phyloP scores from a whole-genome alignment of 352 stramenopile species.

The Phytophthora hybrid region DNA sequence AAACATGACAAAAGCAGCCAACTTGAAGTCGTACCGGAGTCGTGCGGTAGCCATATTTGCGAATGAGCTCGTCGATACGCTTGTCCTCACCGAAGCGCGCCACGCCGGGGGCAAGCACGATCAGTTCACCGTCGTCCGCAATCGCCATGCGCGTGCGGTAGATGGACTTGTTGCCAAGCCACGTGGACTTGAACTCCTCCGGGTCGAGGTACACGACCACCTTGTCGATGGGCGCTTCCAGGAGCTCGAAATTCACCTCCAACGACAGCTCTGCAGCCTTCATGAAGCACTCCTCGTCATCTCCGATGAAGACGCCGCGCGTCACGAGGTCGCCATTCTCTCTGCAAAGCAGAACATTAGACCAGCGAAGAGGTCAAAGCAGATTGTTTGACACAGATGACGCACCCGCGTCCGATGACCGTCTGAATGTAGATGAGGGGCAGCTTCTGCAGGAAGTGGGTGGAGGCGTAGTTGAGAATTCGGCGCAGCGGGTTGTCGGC shows the following conservation, averaged over 20 bases:
- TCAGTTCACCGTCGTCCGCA: constrained; percentile 93
- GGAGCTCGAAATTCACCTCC: constrained; percentile 96
- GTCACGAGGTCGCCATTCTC: constrained; percentile 74
- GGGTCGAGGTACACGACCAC: constrained; percentile 97
- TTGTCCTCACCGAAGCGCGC: constrained; percentile 95
- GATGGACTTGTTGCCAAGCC: constrained; percentile 98
- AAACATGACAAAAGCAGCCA: not conserved
- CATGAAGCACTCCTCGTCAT: constrained; percentile 97
- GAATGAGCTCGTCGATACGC: constrained; percentile 96
- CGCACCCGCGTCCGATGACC: constrained; percentile 88
- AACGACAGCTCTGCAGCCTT: constrained; percentile 94
- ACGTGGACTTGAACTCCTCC: constrained; percentile 98
- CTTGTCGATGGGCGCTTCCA: constrained; percentile 92
- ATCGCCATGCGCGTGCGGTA: constrained; percentile 98
- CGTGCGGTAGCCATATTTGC: constrained; percentile 96
- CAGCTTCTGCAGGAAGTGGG: constrained; percentile 90
- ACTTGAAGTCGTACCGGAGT: constrained; percentile 78
- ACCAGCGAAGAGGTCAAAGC: constrained; percentile 6
- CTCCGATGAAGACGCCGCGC: constrained; percentile 95
- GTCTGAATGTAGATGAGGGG: constrained; percentile 97
- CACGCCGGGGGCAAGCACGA: constrained; percentile 96
- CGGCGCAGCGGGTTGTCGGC: constrained; percentile 95
- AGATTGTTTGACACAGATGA: not conserved
- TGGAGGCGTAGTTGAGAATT: constrained; percentile 97
- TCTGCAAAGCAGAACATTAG: constrained; percentile 32